Conservation (phyloP, 495 filamentous ascomycete species). For the Penicillium alfredii region DNA sequence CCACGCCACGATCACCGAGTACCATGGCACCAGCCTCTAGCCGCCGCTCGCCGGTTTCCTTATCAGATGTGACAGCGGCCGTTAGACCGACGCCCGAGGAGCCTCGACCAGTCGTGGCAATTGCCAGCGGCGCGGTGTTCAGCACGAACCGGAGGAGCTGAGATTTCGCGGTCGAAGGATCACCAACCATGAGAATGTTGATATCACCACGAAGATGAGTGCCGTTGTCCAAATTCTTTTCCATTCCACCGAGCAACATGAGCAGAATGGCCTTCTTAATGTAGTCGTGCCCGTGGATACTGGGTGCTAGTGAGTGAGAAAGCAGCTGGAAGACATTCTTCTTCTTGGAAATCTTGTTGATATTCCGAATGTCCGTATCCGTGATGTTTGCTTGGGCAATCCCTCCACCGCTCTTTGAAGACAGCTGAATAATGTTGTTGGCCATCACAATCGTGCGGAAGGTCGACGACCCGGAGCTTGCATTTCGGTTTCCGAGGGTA, state of each 20-base stretch:
- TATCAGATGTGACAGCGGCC: slow-evolving; percentile 91
- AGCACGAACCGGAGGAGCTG: slow-evolving; percentile 95
- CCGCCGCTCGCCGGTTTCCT: slow-evolving; percentile 93
- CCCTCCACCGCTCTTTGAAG: slow-evolving; percentile 92
- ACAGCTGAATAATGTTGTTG: slow-evolving; percentile 91
- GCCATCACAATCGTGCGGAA: slow-evolving; percentile 92
- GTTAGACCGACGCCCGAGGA: slow-evolving; percentile 98
- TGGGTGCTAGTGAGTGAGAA: slow-evolving; percentile 94
- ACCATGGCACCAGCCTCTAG: slow-evolving; percentile 99
- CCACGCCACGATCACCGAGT: slow-evolving; percentile 90
- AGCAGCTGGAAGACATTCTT: slow-evolving; percentile 88
- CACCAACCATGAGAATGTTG: slow-evolving; percentile 99
- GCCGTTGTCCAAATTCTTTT: slow-evolving; percentile 98
- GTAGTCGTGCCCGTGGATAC: slow-evolving; percentile 94
- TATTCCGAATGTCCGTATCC: slow-evolving; percentile 97
- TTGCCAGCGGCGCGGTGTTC: slow-evolving; percentile 94
- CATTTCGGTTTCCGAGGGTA: slow-evolving; percentile 90
- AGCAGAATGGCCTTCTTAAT: slow-evolving; percentile 98
- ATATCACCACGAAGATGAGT: slow-evolving; percentile 98
- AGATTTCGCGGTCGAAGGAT: slow-evolving; percentile 97
- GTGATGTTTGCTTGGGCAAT: slow-evolving; percentile 89
- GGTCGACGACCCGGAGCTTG: slow-evolving; percentile 73
- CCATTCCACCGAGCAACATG: slow-evolving; percentile 96
- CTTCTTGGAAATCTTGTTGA: slow-evolving; percentile 96
- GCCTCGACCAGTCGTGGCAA: slow-evolving; percentile 94